Evolutionary conservation across 441 rosid genomes (phyloP).

Genomic region (Gossypium davidsonii): DNA sequence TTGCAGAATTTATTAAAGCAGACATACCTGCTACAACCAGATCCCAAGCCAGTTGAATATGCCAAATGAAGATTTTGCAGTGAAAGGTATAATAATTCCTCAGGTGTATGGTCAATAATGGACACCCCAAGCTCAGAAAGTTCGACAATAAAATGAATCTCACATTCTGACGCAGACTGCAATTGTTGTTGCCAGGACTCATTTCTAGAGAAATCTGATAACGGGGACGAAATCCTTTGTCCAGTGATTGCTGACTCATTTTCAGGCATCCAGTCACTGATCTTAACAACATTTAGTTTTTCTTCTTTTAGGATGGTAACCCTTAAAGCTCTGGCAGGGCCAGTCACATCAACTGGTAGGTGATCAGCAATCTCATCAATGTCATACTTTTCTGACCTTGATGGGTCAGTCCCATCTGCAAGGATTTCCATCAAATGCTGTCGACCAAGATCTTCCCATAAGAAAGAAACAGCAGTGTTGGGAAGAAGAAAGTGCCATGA

Average conservation of each 20-base stretch:
- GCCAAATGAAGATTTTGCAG: conserved; percentile 77
- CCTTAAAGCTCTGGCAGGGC: conserved; percentile 69
- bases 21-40: conserved; percentile 80
- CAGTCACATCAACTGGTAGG: conserved; percentile 50
- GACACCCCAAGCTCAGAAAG: conserved; percentile 93
- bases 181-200: conserved; percentile 44
- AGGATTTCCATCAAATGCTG: conserved; percentile 64
- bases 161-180: conserved; percentile 41
- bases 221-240: conserved; percentile 35
- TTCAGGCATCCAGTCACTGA: conserved; percentile 97
- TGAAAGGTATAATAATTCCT: conserved; percentile 85
- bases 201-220: conserved; percentile 41
- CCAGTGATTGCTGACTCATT: conserved; percentile 45
- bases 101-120: conserved; percentile 91
- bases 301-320: conserved; percentile 83
- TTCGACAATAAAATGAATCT: conserved; percentile 87
- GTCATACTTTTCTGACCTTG: conserved; percentile 51
- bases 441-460: conserved; percentile 96
- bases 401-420: conserved; percentile 67
- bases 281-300: conserved; percentile 63
- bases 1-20: conserved; percentile 11
- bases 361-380: conserved; percentile 85
- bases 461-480: conserved; percentile 79
- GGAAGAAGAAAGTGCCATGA: conserved; percentile 94
- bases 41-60: conserved; percentile 89